Percentiles rank a stretch among this genome's conserved stretches.
Conservation (phyloP, 352 stramenopile genomes). For the Lagenidium sp. region DNA sequence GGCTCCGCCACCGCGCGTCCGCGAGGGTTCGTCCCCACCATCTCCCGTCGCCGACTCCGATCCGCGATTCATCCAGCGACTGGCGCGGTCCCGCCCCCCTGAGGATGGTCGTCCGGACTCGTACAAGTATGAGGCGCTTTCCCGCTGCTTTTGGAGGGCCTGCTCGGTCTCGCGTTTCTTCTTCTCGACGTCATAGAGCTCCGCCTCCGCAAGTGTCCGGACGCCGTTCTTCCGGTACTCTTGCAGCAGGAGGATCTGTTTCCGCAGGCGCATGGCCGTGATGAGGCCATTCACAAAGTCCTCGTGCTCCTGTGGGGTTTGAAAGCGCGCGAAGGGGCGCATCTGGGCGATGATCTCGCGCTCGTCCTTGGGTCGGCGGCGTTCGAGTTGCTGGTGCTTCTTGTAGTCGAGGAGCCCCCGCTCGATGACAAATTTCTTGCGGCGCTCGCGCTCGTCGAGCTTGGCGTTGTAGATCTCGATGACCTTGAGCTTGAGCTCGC, state of each 20-base stretch:
- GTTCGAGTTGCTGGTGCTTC: conserved; percentile 88
- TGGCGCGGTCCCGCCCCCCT: conserved; percentile 52
- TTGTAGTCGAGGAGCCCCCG: conserved; percentile 91
- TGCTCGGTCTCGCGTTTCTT: conserved; percentile 90
- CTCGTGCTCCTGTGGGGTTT: conserved; percentile 90
- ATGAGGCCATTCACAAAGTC: conserved; percentile 90
- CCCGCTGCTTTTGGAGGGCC: conserved; percentile 79
- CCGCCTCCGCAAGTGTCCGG: conserved; percentile 88
- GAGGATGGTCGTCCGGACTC: conserved; percentile 50
- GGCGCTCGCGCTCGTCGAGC: conserved; percentile 88
- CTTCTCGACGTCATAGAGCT: conserved; percentile 94
- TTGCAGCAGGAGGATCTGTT: conserved; percentile 95
- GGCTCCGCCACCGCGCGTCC: conserved; percentile 11
- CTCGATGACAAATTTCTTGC: conserved; percentile 90
- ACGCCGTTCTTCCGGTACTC: conserved; percentile 95
- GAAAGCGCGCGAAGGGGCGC: conserved; percentile 93
- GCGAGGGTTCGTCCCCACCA: conserved; percentile 18
- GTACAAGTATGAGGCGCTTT: conserved; percentile 84
- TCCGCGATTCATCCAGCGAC: conserved; percentile 56
- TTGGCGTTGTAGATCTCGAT: conserved; percentile 97
- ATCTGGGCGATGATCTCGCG: conserved; percentile 92
- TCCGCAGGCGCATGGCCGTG: conserved; percentile 85
- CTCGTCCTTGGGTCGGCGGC: conserved; percentile 90
- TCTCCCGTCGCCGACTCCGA: conserved; percentile 13
- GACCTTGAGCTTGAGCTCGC: conserved; percentile 93